These are phyloP conservation scores for Plasmodium vivax DNA, from an alignment of 169 alveolate species.

Conservation along the genomic window DNA sequence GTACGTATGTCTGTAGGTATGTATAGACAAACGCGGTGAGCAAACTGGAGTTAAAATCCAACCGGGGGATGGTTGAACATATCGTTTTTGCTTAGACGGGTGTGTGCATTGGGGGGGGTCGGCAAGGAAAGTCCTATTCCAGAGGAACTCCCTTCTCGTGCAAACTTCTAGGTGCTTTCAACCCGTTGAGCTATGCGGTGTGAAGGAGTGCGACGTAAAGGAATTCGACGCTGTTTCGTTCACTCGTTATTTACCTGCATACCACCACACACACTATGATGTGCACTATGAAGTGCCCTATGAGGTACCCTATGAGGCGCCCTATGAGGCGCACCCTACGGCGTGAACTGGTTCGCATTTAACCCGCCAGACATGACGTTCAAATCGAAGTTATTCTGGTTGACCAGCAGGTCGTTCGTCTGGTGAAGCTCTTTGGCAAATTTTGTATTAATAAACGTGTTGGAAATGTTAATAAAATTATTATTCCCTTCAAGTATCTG, in stretches of 20 bases:
- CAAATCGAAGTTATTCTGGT: conserved; percentile 33
- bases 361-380: conserved; percentile 1
- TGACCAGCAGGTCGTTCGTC: conserved; percentile 17
- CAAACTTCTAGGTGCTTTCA: not conserved
- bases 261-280: not conserved
- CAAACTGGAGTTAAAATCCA: too few relatives aligned
- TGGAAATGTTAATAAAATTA: conserved; percentile 62
- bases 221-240: not conserved
- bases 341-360: not conserved
- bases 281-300: too few relatives aligned
- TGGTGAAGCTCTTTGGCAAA: conserved; percentile 7
- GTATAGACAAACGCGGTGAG: not conserved
- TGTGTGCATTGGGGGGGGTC: not conserved
- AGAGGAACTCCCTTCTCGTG: not conserved
- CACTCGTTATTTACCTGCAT: not conserved
- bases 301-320: not conserved
- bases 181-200: not conserved
- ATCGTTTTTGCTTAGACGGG: not conserved
- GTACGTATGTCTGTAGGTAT: not conserved
- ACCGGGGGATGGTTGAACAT: not conserved
- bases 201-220: not conserved
- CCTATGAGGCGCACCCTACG: not conserved
- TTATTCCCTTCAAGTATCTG: conserved; percentile 42
- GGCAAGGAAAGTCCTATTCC: not conserved
- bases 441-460: conserved; percentile 43